Evolutionary conservation across 129 eudicot species (phyloP).

Genomic region (Solidago caesia): DNA sequence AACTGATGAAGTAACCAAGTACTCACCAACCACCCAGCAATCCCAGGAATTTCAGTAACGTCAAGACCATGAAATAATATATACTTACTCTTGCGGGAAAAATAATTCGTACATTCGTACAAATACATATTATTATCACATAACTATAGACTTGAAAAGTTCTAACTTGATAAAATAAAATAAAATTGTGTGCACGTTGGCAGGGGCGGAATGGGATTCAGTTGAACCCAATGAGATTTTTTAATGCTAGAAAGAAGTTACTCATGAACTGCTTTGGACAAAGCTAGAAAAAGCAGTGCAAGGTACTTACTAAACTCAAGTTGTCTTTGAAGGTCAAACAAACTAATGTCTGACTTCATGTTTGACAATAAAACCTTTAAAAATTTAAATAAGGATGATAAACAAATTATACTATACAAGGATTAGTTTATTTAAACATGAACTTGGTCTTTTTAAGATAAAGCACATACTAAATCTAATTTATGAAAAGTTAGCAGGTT

Average conservation of each 20-base stretch:
- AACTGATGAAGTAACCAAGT: constrained; percentile 11
- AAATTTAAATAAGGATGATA: too few relatives aligned
- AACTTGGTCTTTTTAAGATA: neutral
- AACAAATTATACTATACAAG: neutral
- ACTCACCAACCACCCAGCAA: constrained; percentile 94
- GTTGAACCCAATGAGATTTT: too few relatives aligned
- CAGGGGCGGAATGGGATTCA: too few relatives aligned
- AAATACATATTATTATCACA: too few relatives aligned
- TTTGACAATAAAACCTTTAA: too few relatives aligned
- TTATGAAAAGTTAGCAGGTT: constrained; percentile 9
- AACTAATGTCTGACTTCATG: too few relatives aligned
- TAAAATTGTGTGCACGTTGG: too few relatives aligned
- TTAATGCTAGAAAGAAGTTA: constrained; percentile 28
- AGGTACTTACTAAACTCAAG: constrained; percentile 41
- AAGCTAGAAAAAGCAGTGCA: constrained; percentile 93
- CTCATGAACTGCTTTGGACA: constrained; percentile 78
- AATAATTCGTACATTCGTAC: too few relatives aligned
- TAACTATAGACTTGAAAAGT: too few relatives aligned
- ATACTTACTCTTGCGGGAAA: too few relatives aligned
- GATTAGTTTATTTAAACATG: neutral
- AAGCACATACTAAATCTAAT: neutral
- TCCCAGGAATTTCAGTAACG: constrained; percentile 83
- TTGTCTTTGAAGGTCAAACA: neutral
- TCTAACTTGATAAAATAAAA: too few relatives aligned
- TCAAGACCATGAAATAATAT: too few relatives aligned